Evolutionary conservation across 345 rosid species (phyloP), one percentile per base, ranked within the genome.

Genomic region (Chamaenerion angustifolium): DNA sequence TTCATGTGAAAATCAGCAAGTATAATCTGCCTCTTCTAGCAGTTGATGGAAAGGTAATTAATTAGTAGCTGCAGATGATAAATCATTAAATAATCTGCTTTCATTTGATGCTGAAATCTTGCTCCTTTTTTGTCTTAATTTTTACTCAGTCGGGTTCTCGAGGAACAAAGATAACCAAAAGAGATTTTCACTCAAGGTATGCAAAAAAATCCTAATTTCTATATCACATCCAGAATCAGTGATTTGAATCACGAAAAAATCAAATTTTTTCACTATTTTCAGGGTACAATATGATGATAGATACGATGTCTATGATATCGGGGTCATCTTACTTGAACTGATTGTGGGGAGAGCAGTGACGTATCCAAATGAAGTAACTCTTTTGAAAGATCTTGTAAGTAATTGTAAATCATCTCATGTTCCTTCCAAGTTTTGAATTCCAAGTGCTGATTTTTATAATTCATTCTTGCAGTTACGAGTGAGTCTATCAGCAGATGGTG

Each of bases 311-410:
- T 63, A 62, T 44, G 82, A 73, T 55, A 46, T 74, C 11, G 89
- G 89, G 45, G 77, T 78, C 8, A 78, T 81, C 69, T 53, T 81
- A 31, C 64, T 73, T 1, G 85, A 81, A 65, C 66, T 78, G 48
- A 68, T 81, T 1, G 68, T 55, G 1, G 85, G 85, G 64, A 68
- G 82, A 57, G 75, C 78, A 11, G 62, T 78, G 57, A 54, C 19
- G 4, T 70, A 72, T 45, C 31, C 49, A 8, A 58, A 70, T 19
- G 80, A 78, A 43, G 75, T 64, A 6, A 27, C 35, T 45, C 57
- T 70, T 1, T 58, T 54, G 3, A 71, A 72, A 68, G 80, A 78
- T 56, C 59, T 78, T n/a, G 85, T 76, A 51, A 70, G 82, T 66
- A 15, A 8, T 44, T 31, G 37, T 31, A 31, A 31, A 5, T 7